Base-by-base conservation (phyloP, 228 moss, liverwort and hornwort genomes). In the Sphagnum magellanicum region DNA sequence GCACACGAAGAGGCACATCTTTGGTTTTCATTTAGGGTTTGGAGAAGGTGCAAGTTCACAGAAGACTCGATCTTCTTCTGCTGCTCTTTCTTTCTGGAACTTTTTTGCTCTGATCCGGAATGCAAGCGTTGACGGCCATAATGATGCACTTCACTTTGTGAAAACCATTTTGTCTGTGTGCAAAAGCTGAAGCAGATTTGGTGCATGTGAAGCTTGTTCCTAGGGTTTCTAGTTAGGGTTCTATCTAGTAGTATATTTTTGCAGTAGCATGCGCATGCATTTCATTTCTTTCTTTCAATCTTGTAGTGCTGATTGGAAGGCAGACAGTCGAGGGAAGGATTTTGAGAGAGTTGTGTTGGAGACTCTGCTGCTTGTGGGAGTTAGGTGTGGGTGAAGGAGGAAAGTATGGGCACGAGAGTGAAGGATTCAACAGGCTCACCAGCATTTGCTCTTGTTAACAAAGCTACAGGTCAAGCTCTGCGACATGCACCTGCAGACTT, bases 301-400 rank as follows among this genome's bases (percentile, higher is more conserved):
- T 32, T 32, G 32, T 32, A 32, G 32, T 32, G 32, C 3, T 2
- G 32, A 32, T 32, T 32, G 32, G 3, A 32, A 32, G 32, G 32
- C 32, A 32, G 32, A 2, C 2, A 32, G 32, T 32, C 3, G 32
- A 32, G 32, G 32, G 32, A 32, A 3, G 2, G 32, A 32, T 32
- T 32, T 32, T 32, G 32, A 32, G 32, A 32, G 32, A 32, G 32
- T 32, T 32, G 32, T 32, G 32, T 32, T 32, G 32, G 32, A 32
- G 1, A 32, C 32, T 32, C 32, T 32, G 32, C 32, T 55, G 55
- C 55, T 8, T 55, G 55, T 12, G 1, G 55, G 55, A 5, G 16
- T 67, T 83, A 97, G 97, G 74, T 84, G 63, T 97, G 97, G 97
- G 84, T 87, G 60, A 90, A 85, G 79, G 97, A 97, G 62, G 89